Conservation (phyloP, 2,329 filamentous ascomycete genomes). For the Geosmithia putterillii region DNA sequence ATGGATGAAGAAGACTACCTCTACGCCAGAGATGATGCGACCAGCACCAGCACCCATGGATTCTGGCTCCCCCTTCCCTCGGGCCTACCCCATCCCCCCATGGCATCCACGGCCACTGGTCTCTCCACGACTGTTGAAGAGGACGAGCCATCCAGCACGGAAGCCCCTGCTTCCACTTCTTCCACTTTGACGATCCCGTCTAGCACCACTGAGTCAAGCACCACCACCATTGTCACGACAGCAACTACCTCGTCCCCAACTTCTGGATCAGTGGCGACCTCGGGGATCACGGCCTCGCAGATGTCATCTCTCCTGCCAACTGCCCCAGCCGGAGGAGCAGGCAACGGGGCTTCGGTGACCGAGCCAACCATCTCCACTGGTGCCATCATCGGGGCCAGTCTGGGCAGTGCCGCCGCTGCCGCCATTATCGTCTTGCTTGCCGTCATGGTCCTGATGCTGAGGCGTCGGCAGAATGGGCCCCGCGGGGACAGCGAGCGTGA, state of each 20-base stretch:
- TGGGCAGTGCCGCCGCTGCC: slow-evolving; percentile 14
- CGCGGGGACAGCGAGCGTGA: neutral
- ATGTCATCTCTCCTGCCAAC: too few species aligned
- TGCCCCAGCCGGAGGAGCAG: too few species aligned
- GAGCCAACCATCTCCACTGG: slow-evolving; percentile 12
- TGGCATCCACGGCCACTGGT: neutral
- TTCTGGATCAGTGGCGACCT: neutral
- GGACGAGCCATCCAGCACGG: neutral
- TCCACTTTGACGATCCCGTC: neutral
- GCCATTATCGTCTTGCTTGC: slow-evolving; percentile 13
- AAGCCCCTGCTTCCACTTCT: neutral
- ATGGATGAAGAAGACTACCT: neutral
- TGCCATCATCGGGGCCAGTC: slow-evolving; percentile 18
- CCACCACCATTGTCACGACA: too few species aligned
- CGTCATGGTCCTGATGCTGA: slow-evolving; percentile 8
- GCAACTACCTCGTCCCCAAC: neutral
- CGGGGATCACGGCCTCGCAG: too few species aligned
- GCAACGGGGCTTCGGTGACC: too few species aligned
- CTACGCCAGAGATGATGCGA: neutral
- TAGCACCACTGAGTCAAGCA: neutral
- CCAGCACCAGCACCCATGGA: neutral
- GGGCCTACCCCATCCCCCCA: neutral
- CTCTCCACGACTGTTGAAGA: neutral
- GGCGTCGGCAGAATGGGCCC: slow-evolving; percentile 9
- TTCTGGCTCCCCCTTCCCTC: neutral